Evolutionary conservation across 441 rosid species (phyloP).

Genomic region (Omphalea diandra): DNA sequence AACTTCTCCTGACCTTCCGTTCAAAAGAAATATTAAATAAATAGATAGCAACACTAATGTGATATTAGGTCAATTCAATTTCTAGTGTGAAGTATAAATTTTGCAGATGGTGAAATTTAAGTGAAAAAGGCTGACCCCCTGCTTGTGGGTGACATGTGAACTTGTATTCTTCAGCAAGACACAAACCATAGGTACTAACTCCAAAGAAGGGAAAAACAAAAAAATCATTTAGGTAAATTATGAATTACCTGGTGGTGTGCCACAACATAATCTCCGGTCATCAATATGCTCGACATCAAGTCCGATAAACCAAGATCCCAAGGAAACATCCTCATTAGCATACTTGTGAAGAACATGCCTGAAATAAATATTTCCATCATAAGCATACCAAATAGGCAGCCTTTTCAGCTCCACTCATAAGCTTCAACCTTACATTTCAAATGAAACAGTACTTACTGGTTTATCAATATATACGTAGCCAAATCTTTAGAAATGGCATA

Average conservation of each 20-base stretch:
- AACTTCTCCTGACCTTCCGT: constrained; percentile 19
- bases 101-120: constrained; percentile 24
- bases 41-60: constrained; percentile 10
- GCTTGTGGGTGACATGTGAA: constrained; percentile 23
- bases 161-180: constrained; percentile 18
- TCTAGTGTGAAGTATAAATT: constrained; percentile 28
- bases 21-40: background rate
- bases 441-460: constrained; percentile 60
- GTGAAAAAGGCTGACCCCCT: constrained; percentile 24
- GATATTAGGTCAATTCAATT: constrained; percentile 26
- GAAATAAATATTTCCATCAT: constrained; percentile 26
- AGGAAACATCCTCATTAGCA: constrained; percentile 96
- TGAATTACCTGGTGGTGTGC: constrained; percentile 88
- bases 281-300: constrained; percentile 88
- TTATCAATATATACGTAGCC: constrained; percentile 84
- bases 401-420: constrained; percentile 11
- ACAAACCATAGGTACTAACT: background rate
- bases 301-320: constrained; percentile 98
- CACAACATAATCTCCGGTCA: constrained; percentile 92
- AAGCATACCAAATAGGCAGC: background rate
- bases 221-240: background rate
- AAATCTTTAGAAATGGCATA: constrained; percentile 91
- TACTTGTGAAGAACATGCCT: constrained; percentile 96
- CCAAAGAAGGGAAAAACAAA: background rate
- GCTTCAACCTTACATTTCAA: constrained; percentile 16